Percentiles rank a stretch among this genome's conserved stretches.
Conservation (phyloP, 306 rosid species). For the Mucuna pruriens region DNA sequence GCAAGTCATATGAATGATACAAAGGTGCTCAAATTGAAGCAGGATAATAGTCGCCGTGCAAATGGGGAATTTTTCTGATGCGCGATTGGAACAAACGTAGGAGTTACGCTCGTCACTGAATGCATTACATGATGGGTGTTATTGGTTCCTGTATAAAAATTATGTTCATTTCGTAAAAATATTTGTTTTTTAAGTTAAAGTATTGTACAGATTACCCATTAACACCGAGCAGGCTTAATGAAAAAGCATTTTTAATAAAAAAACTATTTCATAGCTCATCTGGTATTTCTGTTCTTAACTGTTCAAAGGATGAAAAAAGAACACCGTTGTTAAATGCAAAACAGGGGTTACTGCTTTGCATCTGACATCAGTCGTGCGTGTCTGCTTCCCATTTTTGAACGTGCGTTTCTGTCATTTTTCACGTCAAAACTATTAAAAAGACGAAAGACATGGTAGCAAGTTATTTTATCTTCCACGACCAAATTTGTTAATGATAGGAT, state of each 20-base stretch:
- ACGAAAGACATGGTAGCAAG: no score
- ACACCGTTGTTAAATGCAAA: background rate
- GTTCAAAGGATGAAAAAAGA: background rate
- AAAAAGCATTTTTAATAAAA: slow-evolving; percentile 40
- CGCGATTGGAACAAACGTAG: background rate
- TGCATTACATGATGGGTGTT: slow-evolving; percentile 35
- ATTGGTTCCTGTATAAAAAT: slow-evolving; percentile 39
- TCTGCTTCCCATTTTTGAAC: no score
- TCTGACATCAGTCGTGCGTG: background rate
- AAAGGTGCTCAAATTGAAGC: slow-evolving; percentile 13
- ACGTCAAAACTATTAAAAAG: no score
- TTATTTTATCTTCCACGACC: background rate
- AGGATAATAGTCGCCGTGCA: background rate
- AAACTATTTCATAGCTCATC: background rate
- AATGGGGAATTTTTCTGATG: background rate
- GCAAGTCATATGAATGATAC: slow-evolving; percentile 5
- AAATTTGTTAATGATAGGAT: background rate
- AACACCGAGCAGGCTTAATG: slow-evolving; percentile 30
- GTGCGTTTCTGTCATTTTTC: no score
- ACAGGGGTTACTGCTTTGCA: background rate
- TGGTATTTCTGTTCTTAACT: background rate
- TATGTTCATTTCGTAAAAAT: slow-evolving; percentile 18
- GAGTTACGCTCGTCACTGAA: slow-evolving; percentile 42
- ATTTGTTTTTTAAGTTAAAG: slow-evolving; percentile 28
- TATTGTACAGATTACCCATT: slow-evolving; percentile 49